Base-by-base conservation (phyloP, 108 stramenopile genomes). In the Fistulifera pelliculosa region DNA sequence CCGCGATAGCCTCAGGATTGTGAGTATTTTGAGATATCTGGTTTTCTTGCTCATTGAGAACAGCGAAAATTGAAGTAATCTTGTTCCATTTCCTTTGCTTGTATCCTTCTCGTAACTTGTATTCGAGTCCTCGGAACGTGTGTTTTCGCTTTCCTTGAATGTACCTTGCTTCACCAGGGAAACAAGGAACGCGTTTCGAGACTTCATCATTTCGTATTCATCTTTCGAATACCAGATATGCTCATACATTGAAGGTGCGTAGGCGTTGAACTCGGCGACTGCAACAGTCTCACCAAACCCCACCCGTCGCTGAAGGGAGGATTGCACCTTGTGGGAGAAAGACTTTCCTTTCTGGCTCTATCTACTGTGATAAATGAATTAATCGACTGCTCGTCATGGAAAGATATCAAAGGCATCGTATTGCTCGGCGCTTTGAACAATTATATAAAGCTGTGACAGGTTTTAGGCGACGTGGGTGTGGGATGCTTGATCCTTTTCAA, bases 61-160 rank as follows among this genome's bases (percentile, higher is more conserved):
- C 68, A 12, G 61, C 51, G 41, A 58, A 28, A 7, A 69, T 35
- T 5, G 68, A 52, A 39, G 28, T 27, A 53, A 69, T 44, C 42
- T 62, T 69, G 44, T 69, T 57, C 18, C 41, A 49, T 45, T 25
- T 28, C 57, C 68, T 21, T 52, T 52, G 38, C 19, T 39, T 40
- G 35, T 39, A 49, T 7, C 61, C 68, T 19, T 57, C 56, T 10
- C 49, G 43, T 19, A 52, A 22, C 48, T 50, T 56, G 40, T 56
- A 48, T 44, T 69, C 68, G 13, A 69, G 49, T 1, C 68, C 68
- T 19, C 68, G 61, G n/a, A 56, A 41, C 6, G 55, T 56, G 21
- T 50, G 55, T 7, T 60, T 47, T 60, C 58, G 1, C 17, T 16
- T 45, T 60, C 58, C 26, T 16, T 24, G 22, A 60, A 60, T 10